These are phyloP conservation scores for Chrysoporthe deuterocubensis DNA, from an alignment of 2,329 filamentous ascomycete genomes.

Conservation along the genomic window DNA sequence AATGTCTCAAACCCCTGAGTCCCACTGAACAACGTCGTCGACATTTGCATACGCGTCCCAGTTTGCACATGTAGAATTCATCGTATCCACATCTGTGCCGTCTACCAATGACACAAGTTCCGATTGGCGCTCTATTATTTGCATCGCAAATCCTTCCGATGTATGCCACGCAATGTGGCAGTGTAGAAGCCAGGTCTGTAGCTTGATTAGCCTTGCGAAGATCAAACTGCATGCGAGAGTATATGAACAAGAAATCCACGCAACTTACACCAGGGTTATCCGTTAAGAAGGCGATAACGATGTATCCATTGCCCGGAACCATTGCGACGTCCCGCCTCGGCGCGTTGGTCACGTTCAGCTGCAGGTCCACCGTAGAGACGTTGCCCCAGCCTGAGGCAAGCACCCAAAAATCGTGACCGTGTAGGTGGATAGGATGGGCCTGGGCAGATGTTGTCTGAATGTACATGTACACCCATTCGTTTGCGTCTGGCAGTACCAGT, in stretches of 20 bases:
- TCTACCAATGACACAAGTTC: slow-evolving; percentile 4
- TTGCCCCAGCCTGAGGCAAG: slow-evolving; percentile 11
- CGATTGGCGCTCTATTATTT: slow-evolving; percentile 8
- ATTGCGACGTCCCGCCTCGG: slow-evolving; percentile 15
- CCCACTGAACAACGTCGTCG: slow-evolving; percentile 11
- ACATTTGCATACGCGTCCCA: slow-evolving; percentile 12
- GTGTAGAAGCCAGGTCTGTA: slow-evolving; percentile 7
- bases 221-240: not conserved
- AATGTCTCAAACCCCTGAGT: slow-evolving; percentile 6
- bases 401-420: slow-evolving; percentile 22
- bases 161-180: slow-evolving; percentile 22
- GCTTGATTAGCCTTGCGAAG: not conserved
- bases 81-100: not conserved
- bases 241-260: not conserved
- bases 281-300: slow-evolving; percentile 11
- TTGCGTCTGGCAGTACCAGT: not conserved
- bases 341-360: slow-evolving; percentile 4
- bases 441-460: slow-evolving; percentile 3
- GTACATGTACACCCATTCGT: slow-evolving; percentile 12
- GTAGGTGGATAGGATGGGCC: slow-evolving; percentile 19
- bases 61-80: slow-evolving; percentile 18
- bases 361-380: slow-evolving; percentile 2
- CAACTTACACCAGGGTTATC: slow-evolving; percentile 22
- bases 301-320: slow-evolving; percentile 8
- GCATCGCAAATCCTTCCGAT: slow-evolving; percentile 13